Base-by-base conservation (phyloP, 2,329 filamentous ascomycete genomes). In the Fusarium decemcellulare region DNA sequence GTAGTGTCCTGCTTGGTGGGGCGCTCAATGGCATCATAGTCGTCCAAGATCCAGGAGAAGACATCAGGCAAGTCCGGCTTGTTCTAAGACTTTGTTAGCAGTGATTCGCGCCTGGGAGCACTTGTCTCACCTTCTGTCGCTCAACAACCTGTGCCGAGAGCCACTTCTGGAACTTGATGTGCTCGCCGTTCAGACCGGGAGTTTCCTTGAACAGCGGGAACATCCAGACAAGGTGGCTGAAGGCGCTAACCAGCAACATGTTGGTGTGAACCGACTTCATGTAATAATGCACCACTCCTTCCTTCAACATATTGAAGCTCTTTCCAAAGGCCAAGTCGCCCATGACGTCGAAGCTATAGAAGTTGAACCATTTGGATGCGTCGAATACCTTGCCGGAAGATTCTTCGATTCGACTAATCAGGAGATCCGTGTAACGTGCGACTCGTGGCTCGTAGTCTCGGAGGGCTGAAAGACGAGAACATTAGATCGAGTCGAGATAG, bases 311-410 rank as follows among this genome's bases (percentile, higher is more conserved):
- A 16, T 77, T 64, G 47, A 81, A 82, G 16, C 76, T 70, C 42
- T 76, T 73, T 4, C 76, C 77, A 36, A 82, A 81, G 9, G 79
- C 79, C 37, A 82, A 68, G 51, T 82, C 78, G 4, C 79, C 80
- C 79, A 82, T 82, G 6, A 81, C 74, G 53, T 81, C 80, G 46
- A 81, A 81, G 18, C 75, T 74, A 32, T 76, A 81, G 30, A 78
- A 79, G 56, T 76, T 78, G 61, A 79, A 77, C 75, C 77, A 79
- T 11, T 71, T 67, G 3, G 77, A 67, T 7, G 73, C 70, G 36
- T 81, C 47, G 11, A 78, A 60, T 1, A 68, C 59, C 23, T 65
- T 40, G 8, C 68, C 70, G 2, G 61, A 46, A 9, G 55, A 43
- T 10, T 58, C 39, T 29, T 60, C 39, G 32, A 72, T 48, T 18